Evolutionary conservation across 305 asterid genomes (phyloP).

Genomic region (Andrographis paniculata): DNA sequence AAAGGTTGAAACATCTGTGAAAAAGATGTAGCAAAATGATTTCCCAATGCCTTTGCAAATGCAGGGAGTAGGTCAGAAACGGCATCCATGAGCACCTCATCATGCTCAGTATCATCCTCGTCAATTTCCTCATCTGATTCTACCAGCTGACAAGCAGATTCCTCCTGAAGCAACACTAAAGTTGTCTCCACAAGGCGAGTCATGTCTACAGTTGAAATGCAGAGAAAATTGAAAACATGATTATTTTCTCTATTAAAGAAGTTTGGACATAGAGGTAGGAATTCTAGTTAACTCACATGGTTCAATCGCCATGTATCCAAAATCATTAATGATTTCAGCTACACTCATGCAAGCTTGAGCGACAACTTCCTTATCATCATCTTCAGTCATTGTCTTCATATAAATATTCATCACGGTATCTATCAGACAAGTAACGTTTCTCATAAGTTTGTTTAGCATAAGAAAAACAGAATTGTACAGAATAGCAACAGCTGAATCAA

Average conservation of each 20-base stretch:
- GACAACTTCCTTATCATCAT: constrained; percentile 97
- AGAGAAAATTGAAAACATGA: constrained; percentile 10
- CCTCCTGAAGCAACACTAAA: constrained; percentile 68
- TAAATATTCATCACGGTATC: constrained; percentile 80
- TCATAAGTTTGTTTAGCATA: constrained; percentile 11
- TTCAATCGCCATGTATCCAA: constrained; percentile 80
- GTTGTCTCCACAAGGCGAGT: constrained; percentile 74
- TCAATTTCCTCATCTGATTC: constrained; percentile 81
- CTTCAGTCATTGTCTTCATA: constrained; percentile 79
- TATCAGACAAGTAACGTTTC: constrained; percentile 21
- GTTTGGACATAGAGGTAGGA: constrained; percentile 10
- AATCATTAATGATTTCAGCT: constrained; percentile 77
- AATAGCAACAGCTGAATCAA: constrained; percentile 12
- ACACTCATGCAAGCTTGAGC: constrained; percentile 92
- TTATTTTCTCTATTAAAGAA: constrained; percentile 15
- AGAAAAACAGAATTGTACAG: constrained; percentile 12
- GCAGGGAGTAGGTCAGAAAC: constrained; percentile 99
- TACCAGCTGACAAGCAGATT: constrained; percentile 74
- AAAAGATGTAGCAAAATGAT: constrained; percentile 81
- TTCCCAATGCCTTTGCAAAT: constrained; percentile 85
- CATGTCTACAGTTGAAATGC: constrained; percentile 39
- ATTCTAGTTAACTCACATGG: constrained; percentile 55
- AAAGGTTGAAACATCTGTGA: constrained; percentile 73
- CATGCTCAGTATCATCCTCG: constrained; percentile 86
- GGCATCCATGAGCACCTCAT: constrained; percentile 99